A percentile compares a stretch with the other conserved stretches of the same genome.
phyloP scores from a whole-genome alignment of 2,329 filamentous ascomycete species.

The Elsinoe fawcettii region DNA sequence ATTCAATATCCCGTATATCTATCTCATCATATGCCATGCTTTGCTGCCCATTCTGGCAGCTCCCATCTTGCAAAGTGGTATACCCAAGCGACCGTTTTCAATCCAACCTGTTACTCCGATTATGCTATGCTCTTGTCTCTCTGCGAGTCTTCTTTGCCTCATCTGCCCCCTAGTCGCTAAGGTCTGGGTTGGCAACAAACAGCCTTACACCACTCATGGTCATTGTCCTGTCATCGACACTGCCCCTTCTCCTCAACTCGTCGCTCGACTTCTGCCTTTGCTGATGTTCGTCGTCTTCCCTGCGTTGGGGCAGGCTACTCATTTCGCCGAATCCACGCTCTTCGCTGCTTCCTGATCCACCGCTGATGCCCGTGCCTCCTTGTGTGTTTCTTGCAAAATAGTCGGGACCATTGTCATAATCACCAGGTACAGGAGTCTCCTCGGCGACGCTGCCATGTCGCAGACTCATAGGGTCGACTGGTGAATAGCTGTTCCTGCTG shows the following conservation, averaged over 20 bases:
- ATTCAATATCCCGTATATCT: constrained; percentile 9
- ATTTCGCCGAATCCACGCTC: constrained; percentile 47
- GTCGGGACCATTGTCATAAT: constrained; percentile 28
- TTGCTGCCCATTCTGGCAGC: background rate
- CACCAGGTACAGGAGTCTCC: constrained; percentile 39
- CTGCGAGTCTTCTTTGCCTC: too few relatives aligned
- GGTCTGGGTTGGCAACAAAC: constrained; percentile 81
- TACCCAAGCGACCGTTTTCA: constrained; percentile 15
- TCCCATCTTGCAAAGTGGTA: constrained; percentile 14
- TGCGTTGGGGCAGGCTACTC: constrained; percentile 42
- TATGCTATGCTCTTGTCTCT: background rate
- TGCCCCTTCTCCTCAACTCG: constrained; percentile 67
- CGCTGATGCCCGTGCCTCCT: constrained; percentile 35
- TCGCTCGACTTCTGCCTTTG: constrained; percentile 61
- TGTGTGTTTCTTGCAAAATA: constrained; percentile 35
- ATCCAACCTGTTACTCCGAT: constrained; percentile 2
- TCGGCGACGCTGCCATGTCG: constrained; percentile 25
- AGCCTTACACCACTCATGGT: constrained; percentile 63
- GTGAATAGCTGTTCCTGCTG: constrained; percentile 32
- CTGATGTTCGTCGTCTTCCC: constrained; percentile 37
- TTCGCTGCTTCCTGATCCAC: constrained; percentile 39
- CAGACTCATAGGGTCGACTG: constrained; percentile 23
- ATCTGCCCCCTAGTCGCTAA: constrained; percentile 25
- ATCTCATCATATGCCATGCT: constrained; percentile 10
- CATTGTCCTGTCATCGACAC: constrained; percentile 73